phyloP scores from a whole-genome alignment of 306 rosid species.

The Casuarina equisetifolia region DNA sequence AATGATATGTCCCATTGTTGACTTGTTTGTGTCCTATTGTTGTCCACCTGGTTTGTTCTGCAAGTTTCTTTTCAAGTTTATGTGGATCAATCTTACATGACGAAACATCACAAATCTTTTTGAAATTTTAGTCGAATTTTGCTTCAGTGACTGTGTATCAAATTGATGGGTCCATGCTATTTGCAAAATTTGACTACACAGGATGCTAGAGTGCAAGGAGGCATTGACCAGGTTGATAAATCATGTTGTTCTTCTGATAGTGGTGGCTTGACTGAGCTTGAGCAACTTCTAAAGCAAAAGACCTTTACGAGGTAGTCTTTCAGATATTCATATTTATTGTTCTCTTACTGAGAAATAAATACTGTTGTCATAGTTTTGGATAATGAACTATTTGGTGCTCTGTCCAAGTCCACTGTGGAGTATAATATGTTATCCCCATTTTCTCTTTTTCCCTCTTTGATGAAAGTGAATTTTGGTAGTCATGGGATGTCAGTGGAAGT shows the following conservation, averaged over 20 bases:
- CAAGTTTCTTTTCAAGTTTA: not conserved
- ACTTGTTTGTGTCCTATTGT: not conserved
- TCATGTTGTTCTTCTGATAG: conserved; percentile 44
- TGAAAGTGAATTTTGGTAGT: not conserved
- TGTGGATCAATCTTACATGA: not conserved
- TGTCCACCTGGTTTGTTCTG: not conserved
- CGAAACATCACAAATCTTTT: not conserved
- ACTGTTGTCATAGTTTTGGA: not conserved
- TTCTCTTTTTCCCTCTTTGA: not conserved
- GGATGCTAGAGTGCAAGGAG: conserved; percentile 45
- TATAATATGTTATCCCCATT: not conserved
- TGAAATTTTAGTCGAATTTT: not conserved
- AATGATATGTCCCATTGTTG: not conserved
- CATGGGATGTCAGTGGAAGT: not conserved
- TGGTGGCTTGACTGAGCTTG: conserved; percentile 62
- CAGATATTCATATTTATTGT: not conserved
- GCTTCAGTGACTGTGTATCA: not conserved
- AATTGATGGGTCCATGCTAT: conserved; percentile 4
- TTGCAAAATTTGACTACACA: conserved; percentile 31
- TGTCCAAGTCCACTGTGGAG: not conserved
- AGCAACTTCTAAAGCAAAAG: conserved; percentile 78
- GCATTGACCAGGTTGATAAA: conserved; percentile 30
- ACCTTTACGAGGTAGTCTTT: conserved; percentile 77
- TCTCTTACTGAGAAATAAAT: not conserved
- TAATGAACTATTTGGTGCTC: not conserved